Conservation (phyloP, 371 early-diverging fungal species). For the Thermomucor indicae-seudaticae region DNA sequence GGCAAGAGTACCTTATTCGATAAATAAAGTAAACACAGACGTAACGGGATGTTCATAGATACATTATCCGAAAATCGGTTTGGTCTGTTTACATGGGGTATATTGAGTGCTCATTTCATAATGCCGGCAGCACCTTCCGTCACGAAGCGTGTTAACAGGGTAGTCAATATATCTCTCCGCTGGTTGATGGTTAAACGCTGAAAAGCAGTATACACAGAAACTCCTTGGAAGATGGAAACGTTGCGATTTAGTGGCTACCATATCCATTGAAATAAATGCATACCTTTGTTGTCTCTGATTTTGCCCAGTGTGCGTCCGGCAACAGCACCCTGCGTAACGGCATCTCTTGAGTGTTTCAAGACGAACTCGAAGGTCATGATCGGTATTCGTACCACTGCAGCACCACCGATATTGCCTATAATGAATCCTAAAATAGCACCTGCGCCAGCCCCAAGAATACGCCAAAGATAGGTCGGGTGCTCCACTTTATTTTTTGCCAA, state of each 20-base stretch:
- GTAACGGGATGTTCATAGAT: neutral
- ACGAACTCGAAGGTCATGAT: neutral
- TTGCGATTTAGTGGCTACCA: neutral
- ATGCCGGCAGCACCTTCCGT: constrained; percentile 36
- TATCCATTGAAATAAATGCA: neutral
- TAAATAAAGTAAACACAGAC: neutral
- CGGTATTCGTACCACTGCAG: constrained; percentile 19
- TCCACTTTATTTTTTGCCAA: constrained; percentile 14
- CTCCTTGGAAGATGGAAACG: constrained; percentile 11
- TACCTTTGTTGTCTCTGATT: constrained; percentile 26
- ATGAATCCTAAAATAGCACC: constrained; percentile 29
- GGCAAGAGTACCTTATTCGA: constrained; percentile 10
- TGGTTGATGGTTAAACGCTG: constrained; percentile 25
- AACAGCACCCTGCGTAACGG: constrained; percentile 16
- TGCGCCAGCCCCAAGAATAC: constrained; percentile 21
- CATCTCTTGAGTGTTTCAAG: neutral
- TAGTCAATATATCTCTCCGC: constrained; percentile 34
- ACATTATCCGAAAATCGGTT: too few relatives aligned
- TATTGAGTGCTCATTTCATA: constrained; percentile 31
- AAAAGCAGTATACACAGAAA: constrained; percentile 43
- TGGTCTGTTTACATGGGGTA: too few relatives aligned
- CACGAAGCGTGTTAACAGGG: constrained; percentile 34
- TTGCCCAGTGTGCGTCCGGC: constrained; percentile 22
- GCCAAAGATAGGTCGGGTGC: constrained; percentile 22
- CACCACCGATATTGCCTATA: constrained; percentile 27